Percentiles rank a stretch among this genome's conserved stretches.
Conservation (phyloP, 1,284 basidiomycete genomes). For the Ganoderma resinaceum region DNA sequence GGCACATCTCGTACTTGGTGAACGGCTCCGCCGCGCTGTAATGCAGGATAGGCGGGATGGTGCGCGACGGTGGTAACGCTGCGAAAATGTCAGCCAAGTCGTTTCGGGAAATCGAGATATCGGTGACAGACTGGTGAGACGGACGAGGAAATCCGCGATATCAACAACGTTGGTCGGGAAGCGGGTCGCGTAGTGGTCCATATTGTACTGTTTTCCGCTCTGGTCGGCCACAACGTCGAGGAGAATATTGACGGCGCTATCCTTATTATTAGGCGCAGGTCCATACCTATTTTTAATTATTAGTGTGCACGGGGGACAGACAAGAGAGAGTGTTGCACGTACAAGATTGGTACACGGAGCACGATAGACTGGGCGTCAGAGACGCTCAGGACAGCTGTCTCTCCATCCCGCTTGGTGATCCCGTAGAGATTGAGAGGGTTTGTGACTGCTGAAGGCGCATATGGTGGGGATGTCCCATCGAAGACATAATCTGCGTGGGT, state of each 20-base stretch:
- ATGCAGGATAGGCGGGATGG: conserved; percentile 73
- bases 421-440: conserved; percentile 85
- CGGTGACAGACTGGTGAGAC: conserved; percentile 60
- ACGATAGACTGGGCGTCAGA: conserved; percentile 63
- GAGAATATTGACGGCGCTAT: conserved; percentile 82
- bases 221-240: conserved; percentile 81
- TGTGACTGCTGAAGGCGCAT: conserved; percentile 67
- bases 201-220: conserved; percentile 80
- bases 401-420: conserved; percentile 78
- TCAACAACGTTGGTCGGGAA: conserved; percentile 84
- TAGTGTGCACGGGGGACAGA: not conserved
- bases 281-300: conserved; percentile 65
- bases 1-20: conserved; percentile 88
- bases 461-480: conserved; percentile 83
- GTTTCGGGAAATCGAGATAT: too few relatives aligned
- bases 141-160: conserved; percentile 77
- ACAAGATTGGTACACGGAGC: conserved; percentile 86
- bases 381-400: conserved; percentile 65
- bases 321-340: too few relatives aligned
- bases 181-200: conserved; percentile 87
- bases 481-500: conserved; percentile 79
- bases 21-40: conserved; percentile 78
- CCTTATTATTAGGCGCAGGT: conserved; percentile 75
- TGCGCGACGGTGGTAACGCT: conserved; percentile 38
- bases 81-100: not conserved